Evolutionary conservation across 805 yeast genomes (phyloP), one percentile per base, ranked within the genome.

Genomic region (Ogataea thermomethanolica): DNA sequence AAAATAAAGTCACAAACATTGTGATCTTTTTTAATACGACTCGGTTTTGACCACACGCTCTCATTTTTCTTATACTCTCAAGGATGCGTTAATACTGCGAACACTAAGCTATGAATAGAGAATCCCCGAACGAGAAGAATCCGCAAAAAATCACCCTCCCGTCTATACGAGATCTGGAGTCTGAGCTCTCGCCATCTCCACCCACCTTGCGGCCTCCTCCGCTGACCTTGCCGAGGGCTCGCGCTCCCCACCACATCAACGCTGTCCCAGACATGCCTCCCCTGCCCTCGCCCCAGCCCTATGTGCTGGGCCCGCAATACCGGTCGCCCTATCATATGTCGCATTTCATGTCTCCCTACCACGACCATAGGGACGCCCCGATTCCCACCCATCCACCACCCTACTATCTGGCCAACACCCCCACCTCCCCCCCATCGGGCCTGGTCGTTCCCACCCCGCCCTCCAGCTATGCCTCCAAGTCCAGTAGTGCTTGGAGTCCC

Each of bases 401-500:
- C 4, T 25, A n/a, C 26, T 25, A 9, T 10, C n/a, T 25, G n/a
- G n/a, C 26, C 11, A 21, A 13, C n/a, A 23, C 33, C 7, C 34
- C 35, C 9, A 32, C 37, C 11, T 12, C 28, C 33, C 21, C 20
- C 40, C 6, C 8, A 25, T 8, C 22, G 22, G 8, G 25, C 20
- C 25, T 14, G 15, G 20, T 32, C 24, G 17, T 27, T 5, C 35
- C 32, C 12, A 12, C 29, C 4, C 28, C 36, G 21, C 14, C 45
- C 14, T 34, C 49, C 8, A 21, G 38, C 8, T 37, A 44, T 15
- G 34, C 39, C 8, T 46, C 51, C 9, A 53, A 53, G 26, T 44
- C 55, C n/a, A 45, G 69, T 29, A 64, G 67, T 7, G 70, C 91
- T 1, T 85, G 95, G 95, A 82, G 85, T 35, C 81, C 87, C 1